A percentile compares a stretch with the other conserved stretches of the same genome.
Evolutionary conservation across 2,329 filamentous ascomycete genomes (phyloP).

Genomic region (Hymenoscyphus infarciens): DNA sequence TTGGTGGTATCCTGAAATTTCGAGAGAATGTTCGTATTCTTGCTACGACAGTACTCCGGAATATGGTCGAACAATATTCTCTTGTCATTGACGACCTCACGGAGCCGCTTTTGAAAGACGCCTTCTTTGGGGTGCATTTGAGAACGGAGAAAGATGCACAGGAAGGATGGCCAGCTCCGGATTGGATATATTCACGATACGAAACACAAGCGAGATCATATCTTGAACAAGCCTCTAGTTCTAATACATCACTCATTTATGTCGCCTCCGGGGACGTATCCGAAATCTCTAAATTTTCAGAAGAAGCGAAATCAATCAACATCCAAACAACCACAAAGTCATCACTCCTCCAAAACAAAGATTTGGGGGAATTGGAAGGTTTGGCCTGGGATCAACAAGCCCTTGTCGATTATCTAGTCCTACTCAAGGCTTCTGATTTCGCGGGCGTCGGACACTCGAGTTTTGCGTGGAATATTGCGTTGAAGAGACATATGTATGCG

Average conservation of each 20-base stretch:
- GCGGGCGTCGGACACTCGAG: conserved; percentile 43
- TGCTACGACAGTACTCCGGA: conserved; percentile 23
- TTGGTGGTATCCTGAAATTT: conserved; percentile 28
- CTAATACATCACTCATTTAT: conserved; percentile 37
- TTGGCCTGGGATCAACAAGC: conserved; percentile 46
- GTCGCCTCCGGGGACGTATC: conserved; percentile 41
- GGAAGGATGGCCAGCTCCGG: conserved; percentile 21
- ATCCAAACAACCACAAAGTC: conserved; percentile 42
- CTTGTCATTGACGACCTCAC: conserved; percentile 7
- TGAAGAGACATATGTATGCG: conserved; percentile 23
- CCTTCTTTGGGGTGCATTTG: conserved; percentile 28
- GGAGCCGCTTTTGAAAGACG: conserved; percentile 11
- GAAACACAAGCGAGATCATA: conserved; percentile 36
- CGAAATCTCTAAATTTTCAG: conserved; percentile 38
- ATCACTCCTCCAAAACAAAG: conserved; percentile 40
- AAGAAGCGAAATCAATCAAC: conserved; percentile 35
- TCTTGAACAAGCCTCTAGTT: conserved; percentile 33
- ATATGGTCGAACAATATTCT: conserved; percentile 13
- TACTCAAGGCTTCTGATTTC: conserved; percentile 42
- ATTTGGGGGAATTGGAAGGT: conserved; percentile 30
- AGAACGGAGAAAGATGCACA: conserved; percentile 29
- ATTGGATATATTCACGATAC: conserved; percentile 25
- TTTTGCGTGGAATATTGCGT: conserved; percentile 46
- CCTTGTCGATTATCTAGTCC: conserved; percentile 48
- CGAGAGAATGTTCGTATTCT: conserved; percentile 21